These are phyloP conservation scores for Capsicum baccatum DNA, from an alignment of 257 asterid genomes.

Conservation along the genomic window DNA sequence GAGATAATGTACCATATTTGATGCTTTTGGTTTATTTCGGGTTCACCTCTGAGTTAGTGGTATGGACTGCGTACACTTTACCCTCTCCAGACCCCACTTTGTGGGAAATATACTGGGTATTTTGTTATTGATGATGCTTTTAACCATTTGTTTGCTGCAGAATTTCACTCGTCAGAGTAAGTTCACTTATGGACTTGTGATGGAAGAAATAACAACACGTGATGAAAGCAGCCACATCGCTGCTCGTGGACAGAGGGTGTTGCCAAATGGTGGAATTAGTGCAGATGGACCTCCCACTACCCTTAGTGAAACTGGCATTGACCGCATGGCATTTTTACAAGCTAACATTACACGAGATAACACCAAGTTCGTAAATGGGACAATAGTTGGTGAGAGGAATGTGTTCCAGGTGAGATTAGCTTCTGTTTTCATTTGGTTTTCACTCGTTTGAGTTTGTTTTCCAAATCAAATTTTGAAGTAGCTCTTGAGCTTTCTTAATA, in stretches of 20 bases:
- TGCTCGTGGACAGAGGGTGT: conserved; percentile 86
- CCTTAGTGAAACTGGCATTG: conserved; percentile 96
- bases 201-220: conserved; percentile 97
- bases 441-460: neutral
- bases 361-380: conserved; percentile 88
- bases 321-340: conserved; percentile 87
- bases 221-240: conserved; percentile 95
- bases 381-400: conserved; percentile 94
- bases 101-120: too few relatives aligned
- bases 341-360: conserved; percentile 96
- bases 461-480: neutral
- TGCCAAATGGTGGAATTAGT: conserved; percentile 97
- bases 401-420: conserved; percentile 79
- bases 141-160: conserved; percentile 49
- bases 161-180: conserved; percentile 95
- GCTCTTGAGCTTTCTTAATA: neutral
- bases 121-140: neutral
- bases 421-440: neutral
- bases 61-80: too few relatives aligned
- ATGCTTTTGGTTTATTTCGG: neutral
- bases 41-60: too few relatives aligned
- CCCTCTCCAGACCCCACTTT: too few relatives aligned
- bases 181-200: conserved; percentile 90
- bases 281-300: conserved; percentile 99
- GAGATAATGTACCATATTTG: too few relatives aligned